Evolutionary conservation across 768 basidiomycete species (phyloP), one percentile per base, ranked within the genome.

Genomic region (Lactifluus subvellereus): DNA sequence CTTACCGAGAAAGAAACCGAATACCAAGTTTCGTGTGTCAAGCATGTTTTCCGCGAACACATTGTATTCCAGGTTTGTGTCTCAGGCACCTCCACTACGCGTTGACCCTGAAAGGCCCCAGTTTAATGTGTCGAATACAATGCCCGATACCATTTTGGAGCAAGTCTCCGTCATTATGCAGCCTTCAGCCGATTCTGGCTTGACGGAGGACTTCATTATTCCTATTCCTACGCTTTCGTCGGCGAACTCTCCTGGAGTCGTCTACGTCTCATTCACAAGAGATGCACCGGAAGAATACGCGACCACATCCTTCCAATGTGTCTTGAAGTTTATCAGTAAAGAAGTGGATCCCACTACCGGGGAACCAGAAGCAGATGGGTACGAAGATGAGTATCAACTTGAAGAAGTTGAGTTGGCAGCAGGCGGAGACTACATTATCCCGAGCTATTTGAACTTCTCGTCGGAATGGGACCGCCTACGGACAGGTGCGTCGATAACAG

Each of bases 1-100:
- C 85, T 98, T 61, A 98, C 97, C 14, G 97, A 99, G 77, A 89
- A 84, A 70, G 97, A 98, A 76, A 98, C 94, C 4, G 97, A 98
- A 76, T 99, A 98, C 72, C 94, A 97, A 71, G 96, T 98, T 52
- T 86, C 89, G 10, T 92, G 91, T 69, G 91, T 97, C 75, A 98
- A 98, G 77, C 97, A 99, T 74, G 84, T 98, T 61, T 99, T 94
- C 83, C 87, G 86, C 72, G 91, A 94, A 64, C 92, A 98, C 72
- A 74, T 98, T 62, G 95, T 99, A 47, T 98, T 99, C 86, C 96
- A 96, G 83, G 94, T 92, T 71, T 57, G 84, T 50, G 52, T 30
- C 40, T 54, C 33, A 40, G 27, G 48, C 42, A 43, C 16, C 27
- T 54, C 22, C 18, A 33, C 4, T 37, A 43, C 20, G 53, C 47